Conservation (phyloP, 75 land plant species). For the Picea sitchensis region DNA sequence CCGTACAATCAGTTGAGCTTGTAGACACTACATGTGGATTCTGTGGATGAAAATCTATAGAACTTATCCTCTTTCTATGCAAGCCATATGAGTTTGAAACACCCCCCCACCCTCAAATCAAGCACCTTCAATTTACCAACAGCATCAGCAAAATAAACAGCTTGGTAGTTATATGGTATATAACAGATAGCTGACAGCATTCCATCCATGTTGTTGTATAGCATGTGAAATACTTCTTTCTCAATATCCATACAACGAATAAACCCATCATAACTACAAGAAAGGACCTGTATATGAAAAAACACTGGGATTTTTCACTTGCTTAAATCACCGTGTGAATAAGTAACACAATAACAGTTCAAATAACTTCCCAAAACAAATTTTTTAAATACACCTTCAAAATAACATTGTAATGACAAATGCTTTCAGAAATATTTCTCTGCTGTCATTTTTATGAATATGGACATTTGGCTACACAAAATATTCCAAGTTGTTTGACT, state of each 20-base stretch:
- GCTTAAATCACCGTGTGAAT: no score
- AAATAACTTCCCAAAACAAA: no score
- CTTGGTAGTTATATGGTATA: conserved; percentile 14
- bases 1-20: conserved; percentile 67
- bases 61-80: conserved; percentile 59
- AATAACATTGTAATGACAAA: no score
- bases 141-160: conserved; percentile 52
- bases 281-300: conserved; percentile 41
- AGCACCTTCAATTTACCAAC: conserved; percentile 41
- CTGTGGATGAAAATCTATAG: conserved; percentile 53
- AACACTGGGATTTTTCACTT: no score
- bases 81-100: conserved; percentile 17
- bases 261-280: conserved; percentile 71
- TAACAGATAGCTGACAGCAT: conserved; percentile 50
- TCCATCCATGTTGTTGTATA: conserved; percentile 31
- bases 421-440: no score
- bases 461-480: no score
- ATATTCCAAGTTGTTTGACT: no score
- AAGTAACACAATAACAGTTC: no score
- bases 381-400: no score
- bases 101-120: conserved; percentile 49
- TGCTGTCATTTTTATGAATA: no score
- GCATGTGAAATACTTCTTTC: conserved; percentile 52
- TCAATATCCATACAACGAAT: conserved; percentile 66
- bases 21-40: conserved; percentile 58